Base-by-base conservation (phyloP, 805 yeast species). In the Hanseniaspora jakobsenii region DNA sequence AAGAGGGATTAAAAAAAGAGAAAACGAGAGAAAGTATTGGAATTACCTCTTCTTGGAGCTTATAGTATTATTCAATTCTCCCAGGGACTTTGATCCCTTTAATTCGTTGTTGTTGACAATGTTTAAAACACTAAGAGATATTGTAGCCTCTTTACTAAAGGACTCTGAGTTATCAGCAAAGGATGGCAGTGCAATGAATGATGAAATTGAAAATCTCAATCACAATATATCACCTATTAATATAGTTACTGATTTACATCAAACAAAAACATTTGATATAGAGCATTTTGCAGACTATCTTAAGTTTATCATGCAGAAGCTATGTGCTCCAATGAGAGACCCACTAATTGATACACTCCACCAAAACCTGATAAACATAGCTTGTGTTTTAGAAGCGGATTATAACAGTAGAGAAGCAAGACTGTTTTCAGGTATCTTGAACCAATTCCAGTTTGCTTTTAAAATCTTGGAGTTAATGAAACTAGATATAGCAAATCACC, bases 261-360 rank as follows among this genome's bases (percentile, higher is more conserved):
- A 72, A 32, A 76, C 74, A 50, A 76, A 80, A 18, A 73, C 81
- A n/a, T 72, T 82, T 53, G 82, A 80, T 58, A 82, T 81, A 63
- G 72, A 75, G 16, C 69, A 72, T 29, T 70, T 85, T 53, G 72
- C 87, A 2, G 68, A 69, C 47, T 82, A 93, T 89, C 68, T 87
- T 32, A 75, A 84, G 2, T 67, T 71, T 26, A 73, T 85, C 26
- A 79, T 89, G 63, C 84, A 86, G 62, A 75, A 78, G 42, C 95
- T 84, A 59, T 86, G 95, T 63, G 95, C 95, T 6, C 96, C 96
- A 50, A 85, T 85, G 93, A 73, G 96, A 58, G 95, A 84, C 61
- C 64, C 74, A 32, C 80, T 91, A 86, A 94, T 87, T 29, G 82
- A 76, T 53, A 83, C 79, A 53, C 83, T 87, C 91, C 73, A 74